Percentiles rank a stretch among this genome's conserved stretches.
Conservation (phyloP, 768 basidiomycete species). For the Flagelloscypha sp. region DNA sequence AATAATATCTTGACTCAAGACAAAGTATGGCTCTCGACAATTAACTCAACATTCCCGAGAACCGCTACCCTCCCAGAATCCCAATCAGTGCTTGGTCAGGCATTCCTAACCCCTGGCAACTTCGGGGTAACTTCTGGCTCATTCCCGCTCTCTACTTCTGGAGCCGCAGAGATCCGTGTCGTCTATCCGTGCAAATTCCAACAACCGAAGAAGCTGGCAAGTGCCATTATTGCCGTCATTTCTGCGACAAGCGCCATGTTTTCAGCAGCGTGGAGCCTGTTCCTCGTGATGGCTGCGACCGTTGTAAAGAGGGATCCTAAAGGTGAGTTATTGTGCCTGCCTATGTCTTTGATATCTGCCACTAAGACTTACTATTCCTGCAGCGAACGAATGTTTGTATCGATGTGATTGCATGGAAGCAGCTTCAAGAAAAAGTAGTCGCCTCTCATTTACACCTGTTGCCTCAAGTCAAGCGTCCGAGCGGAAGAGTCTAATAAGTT, state of each 20-base stretch:
- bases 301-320: slow-evolving; percentile 2
- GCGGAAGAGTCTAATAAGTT: no score
- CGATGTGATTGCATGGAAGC: no score
- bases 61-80: slow-evolving; percentile 12
- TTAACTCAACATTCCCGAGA: slow-evolving; percentile 11
- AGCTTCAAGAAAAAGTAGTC: no score
- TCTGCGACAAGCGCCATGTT: slow-evolving; percentile 17
- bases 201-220: slow-evolving; percentile 7
- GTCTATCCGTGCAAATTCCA: slow-evolving; percentile 13
- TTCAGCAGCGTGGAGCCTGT: slow-evolving; percentile 13
- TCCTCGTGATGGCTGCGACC: slow-evolving; percentile 4
- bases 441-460: no score
- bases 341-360: no score
- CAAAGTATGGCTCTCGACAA: slow-evolving; percentile 4
- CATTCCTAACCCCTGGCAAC: no score
- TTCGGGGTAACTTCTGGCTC: slow-evolving; percentile 18
- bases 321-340: no score
- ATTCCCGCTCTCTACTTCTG: slow-evolving; percentile 2
- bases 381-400: no score
- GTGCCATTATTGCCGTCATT: slow-evolving; percentile 12
- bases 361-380: no score
- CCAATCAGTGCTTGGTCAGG: no score
- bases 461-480: no score
- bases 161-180: slow-evolving; percentile 7
- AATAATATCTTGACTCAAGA: slow-evolving; percentile 22